Conservation (phyloP, 2,329 filamentous ascomycete species). For the Tolypocladium ovalisporum region DNA sequence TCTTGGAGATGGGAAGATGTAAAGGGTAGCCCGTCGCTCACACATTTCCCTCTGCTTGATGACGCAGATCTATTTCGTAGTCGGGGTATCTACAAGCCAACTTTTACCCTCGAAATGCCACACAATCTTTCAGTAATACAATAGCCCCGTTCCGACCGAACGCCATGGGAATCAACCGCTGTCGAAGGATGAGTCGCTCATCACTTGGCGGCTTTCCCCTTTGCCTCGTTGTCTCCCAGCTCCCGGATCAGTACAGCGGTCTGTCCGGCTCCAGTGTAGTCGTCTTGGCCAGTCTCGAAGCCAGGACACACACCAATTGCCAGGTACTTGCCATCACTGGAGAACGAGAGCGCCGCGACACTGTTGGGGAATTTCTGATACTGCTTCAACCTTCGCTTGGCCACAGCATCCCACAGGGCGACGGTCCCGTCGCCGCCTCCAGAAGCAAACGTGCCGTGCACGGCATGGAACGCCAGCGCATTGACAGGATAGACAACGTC, state of each 20-base stretch:
- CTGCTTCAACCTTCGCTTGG: slow-evolving; percentile 80
- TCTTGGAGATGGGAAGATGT: background rate
- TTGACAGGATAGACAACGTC: slow-evolving; percentile 91
- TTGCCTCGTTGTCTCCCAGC: slow-evolving; percentile 77
- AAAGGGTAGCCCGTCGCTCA: background rate
- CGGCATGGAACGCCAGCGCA: slow-evolving; percentile 76
- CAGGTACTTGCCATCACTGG: slow-evolving; percentile 62
- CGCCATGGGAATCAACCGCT: slow-evolving; percentile 16
- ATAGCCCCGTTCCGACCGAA: slow-evolving; percentile 9
- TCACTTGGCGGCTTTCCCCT: slow-evolving; percentile 67
- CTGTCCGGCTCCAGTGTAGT: slow-evolving; percentile 60
- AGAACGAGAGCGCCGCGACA: slow-evolving; percentile 69
- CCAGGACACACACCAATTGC: slow-evolving; percentile 76
- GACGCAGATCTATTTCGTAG: slow-evolving; percentile 9
- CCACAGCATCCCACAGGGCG: slow-evolving; percentile 85
- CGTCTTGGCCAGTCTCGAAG: slow-evolving; percentile 78
- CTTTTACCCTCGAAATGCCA: slow-evolving; percentile 4
- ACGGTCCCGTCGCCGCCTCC: slow-evolving; percentile 86
- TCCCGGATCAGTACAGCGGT: slow-evolving; percentile 75
- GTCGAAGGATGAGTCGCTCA: slow-evolving; percentile 1
- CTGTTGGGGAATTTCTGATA: slow-evolving; percentile 77
- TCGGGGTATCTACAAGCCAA: slow-evolving; percentile 21
- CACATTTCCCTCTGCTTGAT: background rate
- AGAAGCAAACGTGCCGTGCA: slow-evolving; percentile 75
- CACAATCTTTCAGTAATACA: slow-evolving; percentile 3